Base-by-base conservation (phyloP, 306 rosid genomes). In the Cicer pinnatifidum region DNA sequence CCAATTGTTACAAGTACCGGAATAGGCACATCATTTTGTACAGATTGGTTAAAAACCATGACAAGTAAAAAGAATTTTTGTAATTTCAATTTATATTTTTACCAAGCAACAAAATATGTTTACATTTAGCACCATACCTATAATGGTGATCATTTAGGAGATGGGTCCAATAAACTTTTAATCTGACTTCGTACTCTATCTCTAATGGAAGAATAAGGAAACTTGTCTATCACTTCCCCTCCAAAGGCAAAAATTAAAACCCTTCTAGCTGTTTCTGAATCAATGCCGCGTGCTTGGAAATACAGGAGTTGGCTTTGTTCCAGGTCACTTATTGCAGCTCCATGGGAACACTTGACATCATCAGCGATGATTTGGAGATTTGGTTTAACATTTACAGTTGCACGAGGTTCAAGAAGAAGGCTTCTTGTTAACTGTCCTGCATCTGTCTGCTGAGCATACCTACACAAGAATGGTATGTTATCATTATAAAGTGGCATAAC, bases 321-420 rank as follows among this genome's bases (percentile, higher is more conserved):
- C 4, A 91, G 84, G 80, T 94, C 99, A 58, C 99, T 91, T 73
- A 94, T 91, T 35, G 99, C 99, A 75, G 96, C 97, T 73, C 97
- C 99, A 74, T 94, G 99, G 7, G 99, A 94, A 72, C 99, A 94
- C 81, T 89, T 91, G 50, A 94, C 99, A 7, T 94, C 92, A 47
- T 94, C 88, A 0, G 99, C 97, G 44, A 94, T 85, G 53, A 94
- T 94, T 72, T 91, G 99, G 75, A 94, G 99, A 86, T 94, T 94
- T 1, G 97, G 99, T 67, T 94, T 91, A 39, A 91, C 89, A 67
- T 94, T 91, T 57, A 91, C 92, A 6, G 92, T 88, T 2, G 97
- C 99, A 35, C 95, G 95, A 56, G 99, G 97, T 75, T 89, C 96
- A 13, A 94, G 93, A 23, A 94, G 96, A 82, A 94, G 97, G 80